Evolutionary conservation across 1,284 basidiomycete genomes (phyloP).

Genomic region (Meira nashicola): DNA sequence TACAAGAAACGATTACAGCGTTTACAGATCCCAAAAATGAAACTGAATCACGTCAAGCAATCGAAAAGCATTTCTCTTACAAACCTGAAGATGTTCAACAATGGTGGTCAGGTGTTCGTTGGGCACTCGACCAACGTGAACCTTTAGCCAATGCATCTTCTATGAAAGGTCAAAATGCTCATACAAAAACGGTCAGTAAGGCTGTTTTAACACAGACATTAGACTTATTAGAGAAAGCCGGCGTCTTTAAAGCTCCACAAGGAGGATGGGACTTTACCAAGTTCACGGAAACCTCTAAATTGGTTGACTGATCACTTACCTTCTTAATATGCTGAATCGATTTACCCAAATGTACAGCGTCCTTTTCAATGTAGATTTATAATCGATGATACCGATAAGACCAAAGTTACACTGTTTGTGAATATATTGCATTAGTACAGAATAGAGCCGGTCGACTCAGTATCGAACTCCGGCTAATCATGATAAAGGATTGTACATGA

Average conservation of each 20-base stretch:
- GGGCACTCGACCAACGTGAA: conserved; percentile 34
- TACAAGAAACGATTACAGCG: conserved; percentile 25
- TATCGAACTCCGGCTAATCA: no score
- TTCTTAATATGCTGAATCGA: no score
- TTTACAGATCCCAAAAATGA: conserved; percentile 31
- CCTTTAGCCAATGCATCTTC: neutral
- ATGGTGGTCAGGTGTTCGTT: conserved; percentile 47
- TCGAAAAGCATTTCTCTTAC: conserved; percentile 54
- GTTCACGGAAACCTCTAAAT: conserved; percentile 7
- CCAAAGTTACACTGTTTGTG: no score
- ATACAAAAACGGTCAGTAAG: conserved; percentile 26
- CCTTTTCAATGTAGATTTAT: no score
- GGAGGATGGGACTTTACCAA: conserved; percentile 13
- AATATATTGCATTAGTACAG: no score
- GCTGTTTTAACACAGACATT: conserved; percentile 27
- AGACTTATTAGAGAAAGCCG: conserved; percentile 34
- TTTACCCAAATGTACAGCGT: no score
- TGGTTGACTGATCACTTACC: no score
- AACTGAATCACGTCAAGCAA: conserved; percentile 20
- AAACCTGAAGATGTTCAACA: conserved; percentile 70
- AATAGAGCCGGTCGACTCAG: no score
- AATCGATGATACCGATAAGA: no score
- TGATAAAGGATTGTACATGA: no score
- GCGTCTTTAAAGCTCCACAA: conserved; percentile 22
- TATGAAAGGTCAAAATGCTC: conserved; percentile 24